Evolutionary conservation across 495 filamentous ascomycete genomes (phyloP), one percentile per base, ranked within the genome.

Genomic region (Aspergillus cristatus): DNA sequence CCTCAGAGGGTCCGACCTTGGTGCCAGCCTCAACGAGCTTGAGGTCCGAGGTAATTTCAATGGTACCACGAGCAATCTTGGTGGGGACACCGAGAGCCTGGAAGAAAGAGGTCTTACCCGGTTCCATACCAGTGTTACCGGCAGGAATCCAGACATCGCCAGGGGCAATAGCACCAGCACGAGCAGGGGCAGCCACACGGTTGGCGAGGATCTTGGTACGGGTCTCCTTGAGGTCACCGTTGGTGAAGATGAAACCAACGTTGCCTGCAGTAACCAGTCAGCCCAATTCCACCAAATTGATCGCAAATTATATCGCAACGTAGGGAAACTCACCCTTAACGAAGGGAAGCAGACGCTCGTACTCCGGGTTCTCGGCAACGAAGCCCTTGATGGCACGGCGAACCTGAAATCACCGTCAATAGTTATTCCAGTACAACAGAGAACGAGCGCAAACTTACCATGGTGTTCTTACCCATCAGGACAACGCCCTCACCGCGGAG

Each of bases 11-110:
- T 62, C 93, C 91, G 74, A 99, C 91, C 75, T 95, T 95, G 73
- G 28, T 71, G 40, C 82, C 82, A 44, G 85, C 79, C 72, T 94
- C 86, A 69, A 96, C 82, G 55, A 99, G 82, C 84, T 95, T 97
- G 58, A 99, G 74, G 58, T 99, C 91, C 54, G 82, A 78, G 38
- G 88, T 94, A 66, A 99, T 99, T 89, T 99, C 91, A 65, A 99
- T 97, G 73, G 91, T 99, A 88, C 91, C 91, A 94, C 91, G 93
- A 57, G 91, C 91, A 71, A 99, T 99, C 84, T 99, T 99, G 75
- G 91, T 99, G 62, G 91, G 91, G 67, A 99, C 86, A 84, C 91
- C 91, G 65, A 99, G 93, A 60, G 91, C 91, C 78, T 99, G 91
- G 87, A 99, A 99, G 88, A 99, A 99, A 53, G 91, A 95, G 53